A percentile compares a stretch with the other conserved stretches of the same genome.
phyloP scores from a whole-genome alignment of 2,329 filamentous ascomycete species.

The Fusarium citri region DNA sequence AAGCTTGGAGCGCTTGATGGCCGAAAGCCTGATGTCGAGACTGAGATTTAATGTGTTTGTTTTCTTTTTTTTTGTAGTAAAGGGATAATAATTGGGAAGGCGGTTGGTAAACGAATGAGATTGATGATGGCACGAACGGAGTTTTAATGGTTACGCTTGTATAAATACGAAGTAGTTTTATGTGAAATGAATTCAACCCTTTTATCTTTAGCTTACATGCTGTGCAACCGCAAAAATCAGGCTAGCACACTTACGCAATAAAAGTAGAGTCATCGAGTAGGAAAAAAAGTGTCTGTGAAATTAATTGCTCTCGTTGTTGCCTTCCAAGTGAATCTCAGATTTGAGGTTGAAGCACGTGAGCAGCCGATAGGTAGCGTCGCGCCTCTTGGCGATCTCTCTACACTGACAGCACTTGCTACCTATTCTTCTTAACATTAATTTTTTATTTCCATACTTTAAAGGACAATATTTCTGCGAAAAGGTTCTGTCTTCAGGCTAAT shows the following conservation, averaged over 20 bases:
- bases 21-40: conserved; percentile 89
- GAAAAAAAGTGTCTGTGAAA: background rate
- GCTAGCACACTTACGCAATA: too few relatives aligned
- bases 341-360: conserved; percentile 17
- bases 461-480: background rate
- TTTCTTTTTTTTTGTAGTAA: conserved; percentile 8
- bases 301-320: background rate
- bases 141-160: conserved; percentile 26
- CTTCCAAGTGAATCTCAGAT: background rate
- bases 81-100: background rate
- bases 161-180: conserved; percentile 30
- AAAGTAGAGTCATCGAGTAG: background rate
- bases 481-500: fast-evolving
- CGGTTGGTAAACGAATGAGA: conserved; percentile 21
- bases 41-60: conserved; percentile 64
- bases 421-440: background rate
- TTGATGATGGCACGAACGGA: conserved; percentile 31
- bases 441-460: background rate
- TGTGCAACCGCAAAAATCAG: background rate
- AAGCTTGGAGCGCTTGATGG: conserved; percentile 82
- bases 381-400: background rate
- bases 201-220: background rate
- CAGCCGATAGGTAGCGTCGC: background rate
- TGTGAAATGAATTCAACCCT: conserved; percentile 5
- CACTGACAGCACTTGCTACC: background rate